Evolutionary conservation across 108 stramenopile species (phyloP), one percentile per base, ranked within the genome.

Genomic region (Cyclotella baltica): DNA sequence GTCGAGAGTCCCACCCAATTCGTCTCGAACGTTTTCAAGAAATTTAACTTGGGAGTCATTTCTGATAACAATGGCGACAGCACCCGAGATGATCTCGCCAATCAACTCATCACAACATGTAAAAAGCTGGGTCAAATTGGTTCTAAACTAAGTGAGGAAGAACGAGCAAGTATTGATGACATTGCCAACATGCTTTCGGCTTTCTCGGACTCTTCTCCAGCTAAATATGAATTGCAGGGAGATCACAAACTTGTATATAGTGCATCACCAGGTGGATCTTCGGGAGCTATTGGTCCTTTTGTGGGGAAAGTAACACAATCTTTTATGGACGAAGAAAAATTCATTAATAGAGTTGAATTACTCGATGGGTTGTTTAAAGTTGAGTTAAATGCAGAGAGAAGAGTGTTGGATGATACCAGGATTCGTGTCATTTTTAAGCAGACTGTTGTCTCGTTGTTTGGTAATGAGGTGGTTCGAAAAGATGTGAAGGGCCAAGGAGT

Each of bases 341-440:
- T 78, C 52, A 78, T 78, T 53, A 83, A 83, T 27, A 52, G 68
- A 11, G 82, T 83, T 11, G 73, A 71, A 48, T 66, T 83, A 23
- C 62, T 69, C 6, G 28, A 51, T 62, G 82, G 82, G 19, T 27
- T 67, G 19, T 38, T 78, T 22, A 78, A 78, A 67, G 51, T 83
- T 30, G 65, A 74, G 53, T 58, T 83, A 0, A 51, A 70, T 64
- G 82, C 82, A 0, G 75, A 64, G 19, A 64, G 82, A 34, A 61
- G 75, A 38, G 76, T 78, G 15, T 65, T 83, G 33, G 73, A 73
- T 62, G 72, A 67, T 9, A 64, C 13, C 36, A 65, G 55, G 33
- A 66, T 83, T 20, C 46, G 77, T n/a, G 82, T 83, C 30, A 78
- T 37, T 15, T 83, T 83, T 47, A 83, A 74, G 11, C 62, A 83